phyloP scores from a whole-genome alignment of 177 flowering plant species.

The Vitis hybrid region DNA sequence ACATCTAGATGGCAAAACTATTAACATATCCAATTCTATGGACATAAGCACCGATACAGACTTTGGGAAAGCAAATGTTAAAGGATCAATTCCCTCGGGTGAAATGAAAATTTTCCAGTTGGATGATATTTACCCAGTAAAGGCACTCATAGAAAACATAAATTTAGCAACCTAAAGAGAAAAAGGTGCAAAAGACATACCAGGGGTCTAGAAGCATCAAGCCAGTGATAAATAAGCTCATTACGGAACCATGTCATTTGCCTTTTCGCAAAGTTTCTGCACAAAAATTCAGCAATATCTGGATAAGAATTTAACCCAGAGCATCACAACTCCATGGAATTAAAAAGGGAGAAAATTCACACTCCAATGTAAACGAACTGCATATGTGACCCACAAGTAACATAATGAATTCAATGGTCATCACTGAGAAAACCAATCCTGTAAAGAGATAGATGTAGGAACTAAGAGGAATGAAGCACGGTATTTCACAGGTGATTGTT shows the following conservation, averaged over 20 bases:
- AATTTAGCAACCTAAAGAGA: background rate
- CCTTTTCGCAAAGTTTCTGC: conserved; percentile 93
- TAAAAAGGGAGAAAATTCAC: no score
- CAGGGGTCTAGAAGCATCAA: conserved; percentile 87
- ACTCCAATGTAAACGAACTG: no score
- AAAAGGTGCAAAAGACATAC: conserved; percentile 32
- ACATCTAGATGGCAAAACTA: background rate
- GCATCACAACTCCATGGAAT: background rate
- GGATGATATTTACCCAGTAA: background rate
- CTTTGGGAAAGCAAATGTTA: background rate
- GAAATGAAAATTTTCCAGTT: background rate
- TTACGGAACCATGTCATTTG: conserved; percentile 96
- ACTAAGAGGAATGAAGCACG: no score
- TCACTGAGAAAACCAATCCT: no score
- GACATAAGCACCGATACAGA: background rate
- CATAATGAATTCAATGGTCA: no score
- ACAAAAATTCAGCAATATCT: background rate
- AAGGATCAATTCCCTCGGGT: background rate
- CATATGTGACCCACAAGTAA: no score
- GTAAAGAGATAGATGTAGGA: no score
- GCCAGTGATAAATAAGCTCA: conserved; percentile 89
- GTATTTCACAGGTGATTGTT: no score
- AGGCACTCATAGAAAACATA: background rate
- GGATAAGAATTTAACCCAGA: background rate
- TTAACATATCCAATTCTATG: background rate